Evolutionary conservation across 2,329 filamentous ascomycete species (phyloP), one percentile per base, ranked within the genome.

Genomic region (Lachnellula arida): DNA sequence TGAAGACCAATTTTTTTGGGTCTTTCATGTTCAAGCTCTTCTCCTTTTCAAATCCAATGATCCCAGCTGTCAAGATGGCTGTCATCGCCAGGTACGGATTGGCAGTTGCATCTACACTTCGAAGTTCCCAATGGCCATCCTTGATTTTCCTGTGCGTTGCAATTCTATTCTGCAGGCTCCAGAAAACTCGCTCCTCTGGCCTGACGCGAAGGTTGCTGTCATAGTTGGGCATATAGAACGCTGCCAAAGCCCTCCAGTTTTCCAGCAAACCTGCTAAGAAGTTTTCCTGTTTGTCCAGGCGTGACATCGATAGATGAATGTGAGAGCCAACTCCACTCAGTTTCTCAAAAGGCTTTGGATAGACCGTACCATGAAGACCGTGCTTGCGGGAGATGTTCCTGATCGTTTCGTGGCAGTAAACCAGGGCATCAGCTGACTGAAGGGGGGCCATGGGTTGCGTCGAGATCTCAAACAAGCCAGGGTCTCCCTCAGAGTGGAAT

Each of bases 121-220:
- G 85, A 17, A 94, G 63, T 71, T 94, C 89, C 87, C 88, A 94
- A 65, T 89, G 84, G 17, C 82, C 84, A 5, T 70, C 73, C 3
- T 75, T 74, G 48, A 91, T 79, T 68, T 86, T 86, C 17, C 89
- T 81, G 12, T 94, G 75, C 0, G 89, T 86, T 5, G 82, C 76
- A 73, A 91, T 88, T 34, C 87, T 83, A 70, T 93, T 93, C 71
- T 93, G 84, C 6, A 82, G 86, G 11, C 90, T 89, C 89, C 88
- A 94, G 0, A 85, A 75, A 0, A 91, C 79, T 84, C 86, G 91
- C 15, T 84, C 81, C n/a, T 87, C 81, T 49, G 89, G 84, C 1
- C 74, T 72, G 4, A 88, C 77, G 9, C 89, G 80, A 40, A 81
- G 79, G 70, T 93, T 92, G 68, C 85, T 89, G 1, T 77, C 76